A percentile compares a stretch with the other conserved stretches of the same genome.
Evolutionary conservation across 2,329 filamentous ascomycete genomes (phyloP).

Genomic region (Neophaeococcomyces aloes): DNA sequence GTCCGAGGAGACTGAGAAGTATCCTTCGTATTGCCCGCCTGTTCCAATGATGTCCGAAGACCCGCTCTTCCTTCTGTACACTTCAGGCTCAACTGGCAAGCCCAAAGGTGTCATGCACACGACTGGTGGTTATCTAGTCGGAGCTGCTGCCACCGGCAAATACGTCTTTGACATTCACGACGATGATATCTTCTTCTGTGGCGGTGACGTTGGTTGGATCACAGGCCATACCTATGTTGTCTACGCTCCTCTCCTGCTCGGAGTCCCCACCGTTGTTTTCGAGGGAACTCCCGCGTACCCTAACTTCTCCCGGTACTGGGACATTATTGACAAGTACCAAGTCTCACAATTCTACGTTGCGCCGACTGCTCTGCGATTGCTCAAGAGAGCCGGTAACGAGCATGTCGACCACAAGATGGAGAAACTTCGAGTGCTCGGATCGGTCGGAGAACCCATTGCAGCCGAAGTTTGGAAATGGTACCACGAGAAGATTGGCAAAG

Average conservation of each 20-base stretch:
- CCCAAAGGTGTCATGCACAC: constrained; percentile 99
- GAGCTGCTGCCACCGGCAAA: constrained; percentile 87
- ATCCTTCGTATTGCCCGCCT: constrained; percentile 81
- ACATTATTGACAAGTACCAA: constrained; percentile 88
- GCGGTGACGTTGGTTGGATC: constrained; percentile 97
- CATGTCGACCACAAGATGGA: constrained; percentile 86
- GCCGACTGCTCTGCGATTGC: constrained; percentile 78
- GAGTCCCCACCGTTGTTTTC: constrained; percentile 90
- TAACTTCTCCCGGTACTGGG: constrained; percentile 97
- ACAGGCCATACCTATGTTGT: constrained; percentile 98
- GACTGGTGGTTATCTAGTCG: constrained; percentile 87
- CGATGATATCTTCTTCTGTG: constrained; percentile 89
- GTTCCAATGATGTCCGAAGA: constrained; percentile 89
- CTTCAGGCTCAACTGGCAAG: constrained; percentile 94
- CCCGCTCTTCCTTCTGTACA: constrained; percentile 94
- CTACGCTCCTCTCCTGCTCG: constrained; percentile 85
- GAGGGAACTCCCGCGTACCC: constrained; percentile 97
- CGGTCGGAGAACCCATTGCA: constrained; percentile 93
- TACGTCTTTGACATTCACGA: constrained; percentile 98
- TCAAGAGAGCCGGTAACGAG: constrained; percentile 92
- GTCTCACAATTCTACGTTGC: constrained; percentile 98
- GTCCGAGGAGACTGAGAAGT: constrained; percentile 98
- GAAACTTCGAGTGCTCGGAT: constrained; percentile 78
- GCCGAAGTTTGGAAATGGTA: constrained; percentile 99
- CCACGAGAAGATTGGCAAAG: constrained; percentile 85